Conservation (phyloP, 371 early-diverging fungal species). For the Circinella umbellata region DNA sequence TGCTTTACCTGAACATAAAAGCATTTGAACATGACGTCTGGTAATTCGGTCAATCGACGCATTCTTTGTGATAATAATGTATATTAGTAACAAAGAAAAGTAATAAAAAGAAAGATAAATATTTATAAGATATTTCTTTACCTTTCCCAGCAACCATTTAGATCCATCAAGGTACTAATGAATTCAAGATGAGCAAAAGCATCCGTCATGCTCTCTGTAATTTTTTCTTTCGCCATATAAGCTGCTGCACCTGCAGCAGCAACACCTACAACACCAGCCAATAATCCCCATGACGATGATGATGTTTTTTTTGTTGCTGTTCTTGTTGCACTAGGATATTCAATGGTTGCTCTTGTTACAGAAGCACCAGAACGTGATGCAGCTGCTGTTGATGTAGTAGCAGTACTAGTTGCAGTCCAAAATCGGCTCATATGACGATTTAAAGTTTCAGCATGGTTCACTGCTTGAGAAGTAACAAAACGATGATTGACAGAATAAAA, state of each 20-base stretch:
- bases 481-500: slow-evolving; percentile 61
- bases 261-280: slow-evolving; percentile 58
- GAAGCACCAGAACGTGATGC: neutral
- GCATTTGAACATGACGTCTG: slow-evolving; percentile 54
- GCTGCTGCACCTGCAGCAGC: slow-evolving; percentile 57
- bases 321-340: neutral
- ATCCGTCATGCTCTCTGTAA: slow-evolving; percentile 40
- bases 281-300: slow-evolving; percentile 41
- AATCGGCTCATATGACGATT: slow-evolving; percentile 17
- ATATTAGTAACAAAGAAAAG: neutral
- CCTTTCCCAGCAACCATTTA: slow-evolving; percentile 40
- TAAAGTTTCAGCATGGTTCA: slow-evolving; percentile 25
- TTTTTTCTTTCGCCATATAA: slow-evolving; percentile 45
- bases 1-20: slow-evolving; percentile 55
- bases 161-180: slow-evolving; percentile 46
- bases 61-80: slow-evolving; percentile 34
- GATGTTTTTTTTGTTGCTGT: slow-evolving; percentile 9
- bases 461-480: slow-evolving; percentile 44
- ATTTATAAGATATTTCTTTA: slow-evolving; percentile 10
- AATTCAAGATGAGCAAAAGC: slow-evolving; percentile 60
- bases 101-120: neutral
- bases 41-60: slow-evolving; percentile 33
- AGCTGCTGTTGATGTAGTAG: slow-evolving; percentile 1
- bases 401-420: neutral
- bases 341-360: neutral